Evolutionary conservation across 495 filamentous ascomycete species (phyloP).

Genomic region (Lineolata rhizophorae): DNA sequence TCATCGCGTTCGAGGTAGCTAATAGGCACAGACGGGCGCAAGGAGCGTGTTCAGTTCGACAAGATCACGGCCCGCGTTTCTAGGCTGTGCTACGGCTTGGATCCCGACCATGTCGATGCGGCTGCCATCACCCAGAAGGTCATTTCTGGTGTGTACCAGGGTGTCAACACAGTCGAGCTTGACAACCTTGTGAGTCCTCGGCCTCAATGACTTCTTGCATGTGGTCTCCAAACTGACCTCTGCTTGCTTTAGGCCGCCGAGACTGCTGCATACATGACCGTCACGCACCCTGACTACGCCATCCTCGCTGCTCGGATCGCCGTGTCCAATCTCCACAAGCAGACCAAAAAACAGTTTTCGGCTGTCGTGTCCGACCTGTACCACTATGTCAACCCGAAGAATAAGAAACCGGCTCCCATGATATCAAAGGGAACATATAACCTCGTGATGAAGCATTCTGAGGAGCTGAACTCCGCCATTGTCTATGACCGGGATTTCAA

Average conservation of each 20-base stretch:
- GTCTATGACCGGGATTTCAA: slow-evolving; percentile 99
- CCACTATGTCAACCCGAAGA: slow-evolving; percentile 93
- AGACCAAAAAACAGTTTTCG: slow-evolving; percentile 99
- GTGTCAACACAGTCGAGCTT: slow-evolving; percentile 84
- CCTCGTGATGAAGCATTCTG: slow-evolving; percentile 79
- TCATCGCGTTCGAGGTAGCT: slow-evolving; percentile 2
- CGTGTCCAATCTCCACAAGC: slow-evolving; percentile 98
- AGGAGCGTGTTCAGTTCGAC: slow-evolving; percentile 99
- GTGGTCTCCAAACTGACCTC: not conserved
- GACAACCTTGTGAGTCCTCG: slow-evolving; percentile 67
- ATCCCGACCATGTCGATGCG: slow-evolving; percentile 89
- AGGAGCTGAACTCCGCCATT: slow-evolving; percentile 93
- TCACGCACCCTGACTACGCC: slow-evolving; percentile 96
- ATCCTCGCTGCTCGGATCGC: slow-evolving; percentile 96
- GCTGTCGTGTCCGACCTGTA: slow-evolving; percentile 81
- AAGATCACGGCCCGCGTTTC: slow-evolving; percentile 99
- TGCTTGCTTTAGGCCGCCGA: slow-evolving; percentile 55
- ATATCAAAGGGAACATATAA: slow-evolving; percentile 77
- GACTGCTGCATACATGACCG: slow-evolving; percentile 98
- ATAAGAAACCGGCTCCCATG: slow-evolving; percentile 67
- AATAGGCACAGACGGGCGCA: slow-evolving; percentile 68
- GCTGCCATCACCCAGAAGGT: slow-evolving; percentile 98
- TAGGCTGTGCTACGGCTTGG: slow-evolving; percentile 87
- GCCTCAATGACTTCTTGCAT: no score
- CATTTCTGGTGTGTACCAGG: slow-evolving; percentile 97